Conservation (phyloP, 2,329 filamentous ascomycete species). For the Fusarium humuli region DNA sequence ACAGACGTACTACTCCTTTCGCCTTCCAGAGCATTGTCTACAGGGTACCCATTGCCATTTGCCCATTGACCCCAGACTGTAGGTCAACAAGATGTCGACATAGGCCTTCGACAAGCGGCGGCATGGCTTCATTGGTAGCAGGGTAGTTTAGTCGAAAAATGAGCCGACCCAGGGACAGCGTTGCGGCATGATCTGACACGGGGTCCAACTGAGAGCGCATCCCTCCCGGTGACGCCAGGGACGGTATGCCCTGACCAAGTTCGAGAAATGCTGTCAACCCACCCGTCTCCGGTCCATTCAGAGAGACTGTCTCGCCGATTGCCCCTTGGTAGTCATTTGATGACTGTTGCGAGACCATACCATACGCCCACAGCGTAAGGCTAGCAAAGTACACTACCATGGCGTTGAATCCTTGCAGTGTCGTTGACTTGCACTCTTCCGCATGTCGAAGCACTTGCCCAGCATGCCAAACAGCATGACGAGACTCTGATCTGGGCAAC, state of each 20-base stretch:
- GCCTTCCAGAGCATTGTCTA: not conserved
- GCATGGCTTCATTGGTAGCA: conserved; percentile 31
- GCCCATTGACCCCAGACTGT: conserved; percentile 5
- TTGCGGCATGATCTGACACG: conserved; percentile 27
- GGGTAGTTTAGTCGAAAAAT: conserved; percentile 41
- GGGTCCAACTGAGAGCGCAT: conserved; percentile 28
- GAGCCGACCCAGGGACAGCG: conserved; percentile 29
- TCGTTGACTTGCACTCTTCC: conserved; percentile 32
- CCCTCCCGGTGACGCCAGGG: conserved; percentile 26
- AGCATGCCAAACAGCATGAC: conserved; percentile 43
- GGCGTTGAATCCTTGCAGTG: conserved; percentile 40
- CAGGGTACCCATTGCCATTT: conserved; percentile 1
- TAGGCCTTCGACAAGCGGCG: conserved; percentile 40
- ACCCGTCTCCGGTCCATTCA: conserved; percentile 37
- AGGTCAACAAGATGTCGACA: conserved; percentile 37
- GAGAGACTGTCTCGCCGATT: conserved; percentile 20
- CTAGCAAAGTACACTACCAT: conserved; percentile 42
- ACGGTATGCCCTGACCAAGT: conserved; percentile 32
- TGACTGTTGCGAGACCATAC: conserved; percentile 25
- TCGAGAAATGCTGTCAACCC: conserved; percentile 36
- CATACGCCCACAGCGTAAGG: conserved; percentile 42
- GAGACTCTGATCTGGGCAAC: conserved; percentile 32
- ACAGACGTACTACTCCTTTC: not conserved
- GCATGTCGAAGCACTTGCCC: conserved; percentile 42
- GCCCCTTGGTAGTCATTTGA: conserved; percentile 11